Percentiles rank a stretch among this genome's conserved stretches.
phyloP scores from a whole-genome alignment of 495 filamentous ascomycete genomes.

The Podospora bellae-mahoneyi region DNA sequence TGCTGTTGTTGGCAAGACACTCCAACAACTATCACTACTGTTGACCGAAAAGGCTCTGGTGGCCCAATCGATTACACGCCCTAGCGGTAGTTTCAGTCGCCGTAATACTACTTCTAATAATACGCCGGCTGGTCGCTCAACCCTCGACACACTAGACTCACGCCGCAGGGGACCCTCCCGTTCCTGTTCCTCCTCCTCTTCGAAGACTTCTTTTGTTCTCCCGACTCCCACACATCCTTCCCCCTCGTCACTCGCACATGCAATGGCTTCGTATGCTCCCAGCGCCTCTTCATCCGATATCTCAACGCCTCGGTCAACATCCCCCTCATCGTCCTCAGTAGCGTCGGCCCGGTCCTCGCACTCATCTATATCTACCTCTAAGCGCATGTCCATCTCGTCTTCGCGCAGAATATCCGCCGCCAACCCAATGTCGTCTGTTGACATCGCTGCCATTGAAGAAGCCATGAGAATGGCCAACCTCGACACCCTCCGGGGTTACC shows the following conservation, averaged over 20 bases:
- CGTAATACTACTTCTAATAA: slow-evolving; percentile 15
- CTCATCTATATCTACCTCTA: slow-evolving; percentile 47
- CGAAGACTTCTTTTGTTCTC: slow-evolving; percentile 21
- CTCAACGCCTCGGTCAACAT: slow-evolving; percentile 52
- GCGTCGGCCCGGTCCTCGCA: slow-evolving; percentile 49
- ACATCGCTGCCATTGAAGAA: slow-evolving; percentile 51
- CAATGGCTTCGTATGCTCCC: slow-evolving; percentile 51
- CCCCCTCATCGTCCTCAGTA: slow-evolving; percentile 46
- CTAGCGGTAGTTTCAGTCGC: slow-evolving; percentile 10
- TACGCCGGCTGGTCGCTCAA: slow-evolving; percentile 6
- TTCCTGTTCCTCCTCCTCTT: slow-evolving; percentile 20
- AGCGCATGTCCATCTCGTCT: slow-evolving; percentile 52
- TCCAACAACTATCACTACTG: slow-evolving; percentile 16
- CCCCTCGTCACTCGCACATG: slow-evolving; percentile 26
- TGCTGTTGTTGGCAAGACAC: slow-evolving; percentile 8
- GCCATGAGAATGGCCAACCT: slow-evolving; percentile 53
- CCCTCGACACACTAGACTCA: slow-evolving; percentile 15
- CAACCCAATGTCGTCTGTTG: slow-evolving; percentile 54
- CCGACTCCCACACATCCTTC: slow-evolving; percentile 22
- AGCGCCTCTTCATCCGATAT: slow-evolving; percentile 48
- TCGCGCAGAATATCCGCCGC: slow-evolving; percentile 46
- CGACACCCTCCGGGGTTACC: slow-evolving; percentile 51
- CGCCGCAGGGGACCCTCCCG: slow-evolving; percentile 22
- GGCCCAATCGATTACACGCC: slow-evolving; percentile 11
- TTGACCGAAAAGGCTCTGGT: slow-evolving; percentile 22